Conservation (phyloP, 2,329 filamentous ascomycete species). For the Didymella lethalis region DNA sequence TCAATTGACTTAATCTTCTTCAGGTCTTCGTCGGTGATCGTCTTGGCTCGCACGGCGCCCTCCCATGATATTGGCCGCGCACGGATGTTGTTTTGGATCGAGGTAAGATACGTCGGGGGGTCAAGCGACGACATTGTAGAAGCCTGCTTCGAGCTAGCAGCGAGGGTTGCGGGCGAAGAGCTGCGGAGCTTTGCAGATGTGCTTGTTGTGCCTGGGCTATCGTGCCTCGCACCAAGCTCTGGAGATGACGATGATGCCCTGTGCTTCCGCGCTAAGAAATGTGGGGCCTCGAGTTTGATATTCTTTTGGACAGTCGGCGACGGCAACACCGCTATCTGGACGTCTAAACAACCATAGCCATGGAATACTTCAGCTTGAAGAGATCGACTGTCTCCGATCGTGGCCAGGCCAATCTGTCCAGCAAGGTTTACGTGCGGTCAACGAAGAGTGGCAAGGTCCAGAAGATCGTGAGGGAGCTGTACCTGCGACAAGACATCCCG, state of each 20-base stretch:
- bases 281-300: slow-evolving; percentile 3
- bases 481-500: slow-evolving; percentile 94
- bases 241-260: slow-evolving; percentile 24
- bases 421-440: slow-evolving; percentile 94
- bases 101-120: slow-evolving; percentile 84
- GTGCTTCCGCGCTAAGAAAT: slow-evolving; percentile 2
- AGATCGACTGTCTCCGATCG: slow-evolving; percentile 63
- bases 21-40: slow-evolving; percentile 91
- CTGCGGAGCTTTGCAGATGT: slow-evolving; percentile 31
- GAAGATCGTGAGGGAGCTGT: slow-evolving; percentile 97
- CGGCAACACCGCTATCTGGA: slow-evolving; percentile 18
- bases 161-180: slow-evolving; percentile 11
- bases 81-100: slow-evolving; percentile 96
- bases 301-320: slow-evolving; percentile 1
- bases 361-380: slow-evolving; percentile 63
- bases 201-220: slow-evolving; percentile 42
- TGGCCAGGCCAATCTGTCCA: slow-evolving; percentile 78
- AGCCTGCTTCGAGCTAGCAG: slow-evolving; percentile 13
- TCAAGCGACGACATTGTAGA: slow-evolving; percentile 84
- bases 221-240: slow-evolving; percentile 40
- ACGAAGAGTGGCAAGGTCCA: slow-evolving; percentile 97
- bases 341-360: slow-evolving; percentile 19
- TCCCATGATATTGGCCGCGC: slow-evolving; percentile 97
- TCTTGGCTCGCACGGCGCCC: slow-evolving; percentile 90
- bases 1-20: slow-evolving; percentile 96